Evolutionary conservation across 768 basidiomycete genomes (phyloP), one percentile per base, ranked within the genome.

Genomic region (Tephrocybe sp.): DNA sequence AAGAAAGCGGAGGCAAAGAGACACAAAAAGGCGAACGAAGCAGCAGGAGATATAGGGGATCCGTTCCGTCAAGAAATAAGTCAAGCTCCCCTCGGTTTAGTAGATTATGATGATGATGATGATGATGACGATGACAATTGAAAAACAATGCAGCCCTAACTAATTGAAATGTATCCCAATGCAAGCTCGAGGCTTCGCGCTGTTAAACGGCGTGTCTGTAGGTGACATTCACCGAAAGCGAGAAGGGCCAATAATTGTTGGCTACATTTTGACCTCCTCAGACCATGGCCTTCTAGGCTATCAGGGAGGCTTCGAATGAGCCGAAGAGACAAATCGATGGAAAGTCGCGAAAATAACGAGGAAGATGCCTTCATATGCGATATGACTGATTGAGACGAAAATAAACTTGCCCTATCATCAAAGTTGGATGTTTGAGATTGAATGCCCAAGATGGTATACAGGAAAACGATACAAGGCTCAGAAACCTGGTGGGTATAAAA

Each of bases 1-100:
- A 79, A 72, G 46, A 79, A 77, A 59, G 85, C 84, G 1, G 82
- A 82, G 53, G 80, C 79, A 52, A 92, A 89, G 64, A 74, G 90
- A 48, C 77, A 65, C 36, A 79, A 77, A 58, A 88, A 87, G 60
- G 83, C 79, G 13, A 69, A 67, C 21, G 75, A 80, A 25, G 60
- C 70, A 9, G 67, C 69, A 1, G 66, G 75, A 58, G 74, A 75
- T 41, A 73, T 76, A 18, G 75, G 71, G 1, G 87, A 92, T 72
- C 90, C 87, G 1, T 92, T 92, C 62, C 86, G 86, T 21, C 78
- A 74, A 32, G 73, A 78, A 49, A 53, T 87, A 22, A 56, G 61
- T 9, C 71, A 70, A 39, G 66, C 60, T 32, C 66, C 55, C 44
- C 60, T 57, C 36, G 74, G 61, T 9, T 64, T 76, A 36, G 76